phyloP scores from a whole-genome alignment of 2,329 filamentous ascomycete species.

The Curvularia sp. region DNA sequence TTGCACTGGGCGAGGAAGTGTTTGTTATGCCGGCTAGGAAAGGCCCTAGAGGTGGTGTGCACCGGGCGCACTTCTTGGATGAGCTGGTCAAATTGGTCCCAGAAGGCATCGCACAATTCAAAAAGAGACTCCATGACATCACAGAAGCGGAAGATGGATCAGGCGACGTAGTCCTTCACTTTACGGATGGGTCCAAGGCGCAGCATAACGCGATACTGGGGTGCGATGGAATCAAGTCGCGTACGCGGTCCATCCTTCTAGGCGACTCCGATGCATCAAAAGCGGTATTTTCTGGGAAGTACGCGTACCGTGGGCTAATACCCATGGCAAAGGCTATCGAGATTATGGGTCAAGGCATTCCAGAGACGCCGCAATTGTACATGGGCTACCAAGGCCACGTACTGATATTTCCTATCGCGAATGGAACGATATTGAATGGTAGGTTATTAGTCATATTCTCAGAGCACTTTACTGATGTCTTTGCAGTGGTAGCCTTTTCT shows the following conservation, averaged over 20 bases:
- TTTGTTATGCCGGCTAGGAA: slow-evolving; percentile 34
- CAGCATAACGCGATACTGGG: slow-evolving; percentile 61
- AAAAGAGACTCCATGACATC: slow-evolving; percentile 47
- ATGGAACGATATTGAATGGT: slow-evolving; percentile 7
- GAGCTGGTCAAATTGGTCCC: slow-evolving; percentile 59
- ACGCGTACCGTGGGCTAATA: slow-evolving; percentile 68
- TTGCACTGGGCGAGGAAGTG: slow-evolving; percentile 25
- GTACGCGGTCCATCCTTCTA: slow-evolving; percentile 60
- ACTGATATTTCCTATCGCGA: slow-evolving; percentile 7
- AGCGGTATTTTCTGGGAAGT: slow-evolving; percentile 63
- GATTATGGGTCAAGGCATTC: slow-evolving; percentile 58
- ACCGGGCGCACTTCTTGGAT: slow-evolving; percentile 59
- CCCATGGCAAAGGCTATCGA: slow-evolving; percentile 63
- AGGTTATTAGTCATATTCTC: not conserved
- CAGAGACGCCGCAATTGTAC: slow-evolving; percentile 62
- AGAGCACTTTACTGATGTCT: not conserved
- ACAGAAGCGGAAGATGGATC: slow-evolving; percentile 33
- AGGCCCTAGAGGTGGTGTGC: slow-evolving; percentile 49
- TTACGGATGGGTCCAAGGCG: slow-evolving; percentile 55
- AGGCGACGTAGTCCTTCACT: slow-evolving; percentile 43
- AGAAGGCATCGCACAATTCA: slow-evolving; percentile 49
- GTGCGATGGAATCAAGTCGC: slow-evolving; percentile 70
- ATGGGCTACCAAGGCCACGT: slow-evolving; percentile 63
- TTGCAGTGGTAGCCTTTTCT: slow-evolving; percentile 37
- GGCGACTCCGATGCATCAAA: slow-evolving; percentile 51